A percentile compares a stretch with the other conserved stretches of the same genome.
These are phyloP conservation scores for Kodamaea fungicola DNA, from an alignment of 1,139 yeast genomes.

Conservation along the genomic window DNA sequence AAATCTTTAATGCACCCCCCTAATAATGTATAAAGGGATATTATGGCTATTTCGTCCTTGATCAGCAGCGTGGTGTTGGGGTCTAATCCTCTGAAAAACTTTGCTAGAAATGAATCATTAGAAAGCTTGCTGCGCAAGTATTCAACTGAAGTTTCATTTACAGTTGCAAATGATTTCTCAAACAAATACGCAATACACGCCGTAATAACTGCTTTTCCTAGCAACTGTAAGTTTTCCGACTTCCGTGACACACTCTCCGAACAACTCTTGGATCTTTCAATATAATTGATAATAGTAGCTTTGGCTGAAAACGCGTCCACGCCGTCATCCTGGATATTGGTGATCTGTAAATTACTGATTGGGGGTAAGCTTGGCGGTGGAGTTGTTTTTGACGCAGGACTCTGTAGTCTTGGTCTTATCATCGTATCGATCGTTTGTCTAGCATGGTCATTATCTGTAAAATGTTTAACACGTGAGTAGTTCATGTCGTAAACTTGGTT, in stretches of 20 bases:
- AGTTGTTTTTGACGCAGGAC: slow-evolving; percentile 1
- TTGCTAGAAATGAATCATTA: slow-evolving; percentile 41
- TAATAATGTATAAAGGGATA: slow-evolving; percentile 53
- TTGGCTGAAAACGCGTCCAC: slow-evolving; percentile 20
- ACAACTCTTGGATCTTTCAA: slow-evolving; percentile 67
- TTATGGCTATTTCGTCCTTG: slow-evolving; percentile 46
- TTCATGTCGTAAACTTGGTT: slow-evolving; percentile 33
- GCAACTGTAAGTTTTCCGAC: slow-evolving; percentile 45
- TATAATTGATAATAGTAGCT: slow-evolving; percentile 31
- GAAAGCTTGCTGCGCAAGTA: slow-evolving; percentile 54
- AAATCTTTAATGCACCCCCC: slow-evolving; percentile 77
- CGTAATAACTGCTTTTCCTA: slow-evolving; percentile 56
- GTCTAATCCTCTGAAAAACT: slow-evolving; percentile 50
- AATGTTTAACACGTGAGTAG: slow-evolving; percentile 29
- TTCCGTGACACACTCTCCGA: slow-evolving; percentile 40
- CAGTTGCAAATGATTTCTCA: slow-evolving; percentile 15
- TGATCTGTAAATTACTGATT: slow-evolving; percentile 8
- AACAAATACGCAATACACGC: slow-evolving; percentile 55
- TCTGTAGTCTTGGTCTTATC: slow-evolving; percentile 29
- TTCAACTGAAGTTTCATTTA: slow-evolving; percentile 40
- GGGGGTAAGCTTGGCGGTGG: slow-evolving; percentile 9
- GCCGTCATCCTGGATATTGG: slow-evolving; percentile 8
- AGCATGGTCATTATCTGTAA: slow-evolving; percentile 35
- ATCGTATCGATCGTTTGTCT: slow-evolving; percentile 37
- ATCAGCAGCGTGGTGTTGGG: slow-evolving; percentile 30